Percentiles rank a stretch among this genome's conserved stretches.
Conservation (phyloP, 2,329 filamentous ascomycete species). For the Alternaria ventricosa region DNA sequence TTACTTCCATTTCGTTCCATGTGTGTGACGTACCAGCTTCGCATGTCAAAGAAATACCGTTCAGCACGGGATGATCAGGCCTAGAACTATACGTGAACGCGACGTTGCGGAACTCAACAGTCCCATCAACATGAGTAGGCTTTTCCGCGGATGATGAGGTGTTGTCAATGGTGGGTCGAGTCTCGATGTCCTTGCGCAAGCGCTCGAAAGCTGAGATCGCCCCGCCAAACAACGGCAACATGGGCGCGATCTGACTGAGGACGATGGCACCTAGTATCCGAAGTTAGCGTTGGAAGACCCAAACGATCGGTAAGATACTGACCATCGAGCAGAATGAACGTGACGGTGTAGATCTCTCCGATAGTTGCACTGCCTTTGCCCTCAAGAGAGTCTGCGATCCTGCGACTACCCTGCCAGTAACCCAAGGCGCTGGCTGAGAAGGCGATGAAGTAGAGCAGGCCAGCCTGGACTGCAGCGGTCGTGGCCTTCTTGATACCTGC, state of each 20-base stretch:
- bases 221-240: conserved; percentile 58
- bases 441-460: conserved; percentile 70
- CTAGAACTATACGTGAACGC: conserved; percentile 52
- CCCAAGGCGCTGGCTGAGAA: conserved; percentile 71
- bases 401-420: conserved; percentile 70
- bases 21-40: conserved; percentile 27
- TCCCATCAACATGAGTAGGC: conserved; percentile 54
- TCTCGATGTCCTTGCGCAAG: conserved; percentile 64
- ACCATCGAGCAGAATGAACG: conserved; percentile 62
- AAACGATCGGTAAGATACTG: neutral
- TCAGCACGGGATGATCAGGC: conserved; percentile 48
- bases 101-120: conserved; percentile 48
- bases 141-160: conserved; percentile 38
- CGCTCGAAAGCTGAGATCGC: conserved; percentile 64
- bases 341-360: conserved; percentile 62
- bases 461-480: conserved; percentile 64
- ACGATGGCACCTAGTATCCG: conserved; percentile 51
- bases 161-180: conserved; percentile 49
- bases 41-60: conserved; percentile 46
- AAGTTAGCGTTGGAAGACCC: neutral
- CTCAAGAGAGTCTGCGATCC: conserved; percentile 56
- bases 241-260: conserved; percentile 55
- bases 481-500: conserved; percentile 66
- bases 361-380: conserved; percentile 42
- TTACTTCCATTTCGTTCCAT: neutral